Evolutionary conservation across 345 rosid species (phyloP).

Genomic region (Pistacia integerrima): DNA sequence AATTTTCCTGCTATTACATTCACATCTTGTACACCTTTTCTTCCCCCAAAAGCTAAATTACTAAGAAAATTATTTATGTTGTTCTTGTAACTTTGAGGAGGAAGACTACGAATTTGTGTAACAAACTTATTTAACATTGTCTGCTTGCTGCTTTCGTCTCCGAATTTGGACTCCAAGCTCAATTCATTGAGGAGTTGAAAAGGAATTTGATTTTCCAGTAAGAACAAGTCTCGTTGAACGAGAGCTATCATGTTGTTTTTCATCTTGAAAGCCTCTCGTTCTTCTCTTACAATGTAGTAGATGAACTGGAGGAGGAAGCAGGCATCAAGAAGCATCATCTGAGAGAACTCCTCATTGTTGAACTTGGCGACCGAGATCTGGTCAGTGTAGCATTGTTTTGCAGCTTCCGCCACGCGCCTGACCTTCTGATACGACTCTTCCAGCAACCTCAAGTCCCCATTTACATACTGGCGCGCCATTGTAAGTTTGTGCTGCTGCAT

Average conservation of each 20-base stretch:
- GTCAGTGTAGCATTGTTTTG: not conserved
- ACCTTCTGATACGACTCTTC: not conserved
- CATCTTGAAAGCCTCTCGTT: not conserved
- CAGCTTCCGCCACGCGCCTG: not conserved
- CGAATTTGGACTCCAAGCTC: not conserved
- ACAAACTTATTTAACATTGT: not conserved
- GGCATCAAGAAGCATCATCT: conserved; percentile 25
- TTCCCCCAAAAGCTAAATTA: no score
- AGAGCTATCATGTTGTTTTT: not conserved
- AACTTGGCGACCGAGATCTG: no score
- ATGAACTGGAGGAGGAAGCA: conserved; percentile 5
- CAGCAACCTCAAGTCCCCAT: not conserved
- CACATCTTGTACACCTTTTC: no score
- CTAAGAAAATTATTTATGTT: no score
- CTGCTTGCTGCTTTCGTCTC: not conserved
- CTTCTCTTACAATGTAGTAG: not conserved
- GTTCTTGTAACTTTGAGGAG: no score
- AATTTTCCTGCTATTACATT: no score
- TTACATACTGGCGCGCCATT: not conserved
- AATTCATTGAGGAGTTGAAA: not conserved
- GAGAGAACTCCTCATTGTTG: conserved; percentile 5
- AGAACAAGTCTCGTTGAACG: not conserved
- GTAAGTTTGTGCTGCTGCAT: not conserved
- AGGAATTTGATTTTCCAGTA: conserved; percentile 13
- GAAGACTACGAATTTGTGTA: not conserved